A percentile compares a stretch with the other conserved stretches of the same genome.
Conservation (phyloP, 352 stramenopile genomes). For the Thalassiosira mediterranea region DNA sequence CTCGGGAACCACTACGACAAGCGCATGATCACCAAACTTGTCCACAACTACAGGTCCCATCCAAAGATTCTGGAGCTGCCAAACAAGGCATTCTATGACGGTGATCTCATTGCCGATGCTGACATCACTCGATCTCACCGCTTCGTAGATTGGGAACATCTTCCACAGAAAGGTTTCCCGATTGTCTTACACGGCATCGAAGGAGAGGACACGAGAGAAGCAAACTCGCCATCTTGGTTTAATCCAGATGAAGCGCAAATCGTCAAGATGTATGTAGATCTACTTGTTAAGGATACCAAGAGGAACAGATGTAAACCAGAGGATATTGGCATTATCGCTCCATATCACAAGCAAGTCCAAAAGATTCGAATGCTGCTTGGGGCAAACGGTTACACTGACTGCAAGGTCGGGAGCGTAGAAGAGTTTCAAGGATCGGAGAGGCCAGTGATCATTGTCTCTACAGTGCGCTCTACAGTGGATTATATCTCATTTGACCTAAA, state of each 20-base stretch:
- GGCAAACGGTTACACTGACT: conserved; percentile 45
- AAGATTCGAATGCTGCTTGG: conserved; percentile 76
- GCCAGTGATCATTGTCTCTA: conserved; percentile 84
- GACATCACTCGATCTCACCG: conserved; percentile 59
- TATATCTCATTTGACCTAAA: conserved; percentile 60
- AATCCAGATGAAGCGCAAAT: conserved; percentile 80
- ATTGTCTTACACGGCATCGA: conserved; percentile 77
- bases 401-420: conserved; percentile 83
- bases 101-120: conserved; percentile 60
- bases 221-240: conserved; percentile 84
- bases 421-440: conserved; percentile 86
- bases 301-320: conserved; percentile 49
- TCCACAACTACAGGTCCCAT: conserved; percentile 84
- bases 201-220: conserved; percentile 67
- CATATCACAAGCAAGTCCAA: conserved; percentile 71
- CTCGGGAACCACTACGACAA: conserved; percentile 42
- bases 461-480: conserved; percentile 61
- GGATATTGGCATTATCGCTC: conserved; percentile 85
- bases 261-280: conserved; percentile 81
- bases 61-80: conserved; percentile 71
- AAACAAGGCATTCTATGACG: conserved; percentile 81
- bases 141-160: conserved; percentile 74
- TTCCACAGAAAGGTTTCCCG: conserved; percentile 70
- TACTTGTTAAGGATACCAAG: conserved; percentile 52
- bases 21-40: conserved; percentile 73